These are phyloP conservation scores for Takakia lepidozioides DNA, from an alignment of 225 moss, liverwort and hornwort species.

Conservation along the genomic window DNA sequence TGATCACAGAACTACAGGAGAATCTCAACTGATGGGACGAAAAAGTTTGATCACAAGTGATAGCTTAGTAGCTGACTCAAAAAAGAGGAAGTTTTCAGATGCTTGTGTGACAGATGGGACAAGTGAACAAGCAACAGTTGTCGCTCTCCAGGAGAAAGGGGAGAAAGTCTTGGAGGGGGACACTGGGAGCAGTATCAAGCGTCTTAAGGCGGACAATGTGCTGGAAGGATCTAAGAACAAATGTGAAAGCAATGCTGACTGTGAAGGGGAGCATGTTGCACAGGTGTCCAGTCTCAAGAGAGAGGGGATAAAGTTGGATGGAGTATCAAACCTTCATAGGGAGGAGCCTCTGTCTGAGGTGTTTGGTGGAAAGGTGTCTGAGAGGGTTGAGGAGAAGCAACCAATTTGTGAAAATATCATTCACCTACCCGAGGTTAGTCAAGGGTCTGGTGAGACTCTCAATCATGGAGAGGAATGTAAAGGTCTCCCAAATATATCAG, in stretches of 20 bases:
- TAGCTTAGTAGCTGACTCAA: slow-evolving; percentile 11
- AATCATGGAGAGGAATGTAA: too few species aligned
- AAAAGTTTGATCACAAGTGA: slow-evolving; percentile 9
- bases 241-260: too few species aligned
- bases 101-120: too few species aligned
- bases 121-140: slow-evolving; percentile 4
- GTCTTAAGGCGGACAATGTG: slow-evolving; percentile 25
- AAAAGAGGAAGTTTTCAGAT: too few species aligned
- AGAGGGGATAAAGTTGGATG: slow-evolving; percentile 8
- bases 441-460: too few species aligned
- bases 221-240: too few species aligned
- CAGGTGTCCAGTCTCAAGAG: slow-evolving; percentile 13
- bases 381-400: not conserved
- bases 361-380: slow-evolving; percentile 3
- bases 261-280: slow-evolving; percentile 1
- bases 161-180: too few species aligned
- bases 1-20: slow-evolving; percentile 3
- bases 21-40: slow-evolving; percentile 6
- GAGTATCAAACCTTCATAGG: too few species aligned
- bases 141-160: slow-evolving; percentile 7
- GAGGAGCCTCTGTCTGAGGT: too few species aligned
- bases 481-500: too few species aligned
- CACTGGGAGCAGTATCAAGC: slow-evolving; percentile 23
- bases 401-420: not conserved
- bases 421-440: not conserved